phyloP scores from a whole-genome alignment of 2,329 filamentous ascomycete species.

The Neurospora sp. region DNA sequence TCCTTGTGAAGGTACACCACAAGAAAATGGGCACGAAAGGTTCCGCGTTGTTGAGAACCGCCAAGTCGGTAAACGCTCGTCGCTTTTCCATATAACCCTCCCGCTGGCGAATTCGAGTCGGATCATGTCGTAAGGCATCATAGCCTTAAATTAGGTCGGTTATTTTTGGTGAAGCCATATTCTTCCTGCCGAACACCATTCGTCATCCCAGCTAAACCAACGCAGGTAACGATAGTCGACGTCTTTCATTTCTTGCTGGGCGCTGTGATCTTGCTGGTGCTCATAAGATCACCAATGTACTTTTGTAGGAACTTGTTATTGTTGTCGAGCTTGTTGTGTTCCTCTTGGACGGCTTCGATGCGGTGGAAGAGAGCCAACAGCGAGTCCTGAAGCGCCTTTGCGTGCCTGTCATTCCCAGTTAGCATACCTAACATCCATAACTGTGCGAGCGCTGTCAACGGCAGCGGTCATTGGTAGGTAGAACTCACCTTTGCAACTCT shows the following conservation, averaged over 20 bases:
- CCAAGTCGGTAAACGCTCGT: background rate
- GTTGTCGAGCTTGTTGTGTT: conserved; percentile 92
- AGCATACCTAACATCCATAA: conserved; percentile 10
- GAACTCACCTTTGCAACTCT: conserved; percentile 46
- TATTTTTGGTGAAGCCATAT: background rate
- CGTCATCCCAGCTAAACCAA: background rate
- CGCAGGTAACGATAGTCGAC: background rate
- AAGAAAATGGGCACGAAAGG: background rate
- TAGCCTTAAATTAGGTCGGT: background rate
- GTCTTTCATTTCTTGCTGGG: conserved; percentile 43
- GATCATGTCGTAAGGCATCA: background rate
- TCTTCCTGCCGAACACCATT: background rate
- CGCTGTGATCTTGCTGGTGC: conserved; percentile 64
- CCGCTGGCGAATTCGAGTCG: background rate
- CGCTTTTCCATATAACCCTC: background rate
- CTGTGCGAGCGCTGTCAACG: background rate
- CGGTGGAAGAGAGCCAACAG: conserved; percentile 83
- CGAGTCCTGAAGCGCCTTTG: conserved; percentile 78
- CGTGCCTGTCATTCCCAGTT: conserved; percentile 51
- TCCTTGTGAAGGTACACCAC: background rate
- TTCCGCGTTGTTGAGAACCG: background rate
- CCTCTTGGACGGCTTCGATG: conserved; percentile 86
- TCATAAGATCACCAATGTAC: conserved; percentile 94
- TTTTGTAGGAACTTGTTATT: conserved; percentile 97
- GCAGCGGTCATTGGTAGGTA: background rate